Conservation (phyloP, 2,329 filamentous ascomycete genomes). For the Aspergillus brunneoviolaceus region DNA sequence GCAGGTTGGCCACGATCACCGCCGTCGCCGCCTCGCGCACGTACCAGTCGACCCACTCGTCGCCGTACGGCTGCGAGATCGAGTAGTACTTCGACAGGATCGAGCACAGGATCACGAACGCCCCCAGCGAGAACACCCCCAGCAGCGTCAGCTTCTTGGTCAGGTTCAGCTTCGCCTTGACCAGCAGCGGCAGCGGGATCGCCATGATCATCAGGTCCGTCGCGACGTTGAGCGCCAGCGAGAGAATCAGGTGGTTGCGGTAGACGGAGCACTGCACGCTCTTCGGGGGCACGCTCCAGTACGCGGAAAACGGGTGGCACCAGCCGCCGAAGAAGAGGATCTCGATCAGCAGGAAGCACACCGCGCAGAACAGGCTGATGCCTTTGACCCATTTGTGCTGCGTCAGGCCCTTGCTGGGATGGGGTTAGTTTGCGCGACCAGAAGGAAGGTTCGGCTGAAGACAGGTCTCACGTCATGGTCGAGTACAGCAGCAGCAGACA, state of each 20-base stretch:
- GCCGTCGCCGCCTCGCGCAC: constrained; percentile 60
- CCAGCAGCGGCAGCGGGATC: constrained; percentile 49
- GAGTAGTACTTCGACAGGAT: constrained; percentile 63
- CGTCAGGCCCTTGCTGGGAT: constrained; percentile 23
- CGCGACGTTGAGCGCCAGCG: constrained; percentile 50
- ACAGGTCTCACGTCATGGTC: constrained; percentile 48
- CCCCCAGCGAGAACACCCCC: constrained; percentile 57
- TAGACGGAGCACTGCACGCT: constrained; percentile 49
- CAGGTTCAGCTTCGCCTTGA: constrained; percentile 41
- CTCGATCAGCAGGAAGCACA: constrained; percentile 51
- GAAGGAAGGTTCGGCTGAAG: no score
- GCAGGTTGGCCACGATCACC: constrained; percentile 61
- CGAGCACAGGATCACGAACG: constrained; percentile 58
- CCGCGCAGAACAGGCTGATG: constrained; percentile 46
- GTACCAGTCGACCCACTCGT: constrained; percentile 61
- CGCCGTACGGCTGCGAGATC: constrained; percentile 57
- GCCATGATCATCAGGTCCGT: constrained; percentile 48
- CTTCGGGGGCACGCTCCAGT: constrained; percentile 52
- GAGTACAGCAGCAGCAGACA: constrained; percentile 55
- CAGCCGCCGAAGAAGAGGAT: constrained; percentile 55
- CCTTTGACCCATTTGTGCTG: constrained; percentile 44
- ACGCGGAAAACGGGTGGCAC: constrained; percentile 54
- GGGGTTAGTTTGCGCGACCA: not conserved
- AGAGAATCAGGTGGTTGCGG: constrained; percentile 50
- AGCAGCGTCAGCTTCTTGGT: constrained; percentile 55